A percentile compares a stretch with the other conserved stretches of the same genome.
phyloP scores from a whole-genome alignment of 2,329 filamentous ascomycete genomes.

The Aspergillus japonicus region DNA sequence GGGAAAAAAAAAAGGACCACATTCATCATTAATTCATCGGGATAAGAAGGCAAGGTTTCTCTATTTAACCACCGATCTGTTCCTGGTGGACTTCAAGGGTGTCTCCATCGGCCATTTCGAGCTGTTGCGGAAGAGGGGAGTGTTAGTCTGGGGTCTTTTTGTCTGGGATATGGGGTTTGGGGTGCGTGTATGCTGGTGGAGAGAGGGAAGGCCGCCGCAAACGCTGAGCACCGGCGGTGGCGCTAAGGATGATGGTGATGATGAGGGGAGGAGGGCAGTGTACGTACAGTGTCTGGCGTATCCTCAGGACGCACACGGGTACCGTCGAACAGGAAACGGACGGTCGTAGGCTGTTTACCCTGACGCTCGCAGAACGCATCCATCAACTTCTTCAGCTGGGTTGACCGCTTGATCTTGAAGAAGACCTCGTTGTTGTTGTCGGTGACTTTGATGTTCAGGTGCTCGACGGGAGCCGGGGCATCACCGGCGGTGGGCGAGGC shows the following conservation, averaged over 20 bases:
- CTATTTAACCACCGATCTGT: conserved; percentile 74
- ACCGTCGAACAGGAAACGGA: conserved; percentile 96
- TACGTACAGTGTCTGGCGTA: conserved; percentile 86
- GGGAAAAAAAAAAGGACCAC: background rate
- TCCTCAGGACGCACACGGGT: conserved; percentile 84
- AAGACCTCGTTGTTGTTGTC: conserved; percentile 99
- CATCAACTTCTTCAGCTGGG: conserved; percentile 96
- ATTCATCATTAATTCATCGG: conserved; percentile 6
- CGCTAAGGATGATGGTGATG: background rate
- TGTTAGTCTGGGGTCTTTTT: background rate
- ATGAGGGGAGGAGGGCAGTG: background rate
- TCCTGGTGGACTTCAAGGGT: conserved; percentile 97
- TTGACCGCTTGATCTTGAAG: conserved; percentile 99
- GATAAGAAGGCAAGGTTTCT: background rate
- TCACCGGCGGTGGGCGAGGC: conserved; percentile 11
- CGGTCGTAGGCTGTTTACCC: conserved; percentile 79
- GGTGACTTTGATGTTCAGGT: conserved; percentile 98
- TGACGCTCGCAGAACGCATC: conserved; percentile 95
- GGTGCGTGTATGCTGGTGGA: background rate
- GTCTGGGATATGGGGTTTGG: background rate
- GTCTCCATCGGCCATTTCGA: conserved; percentile 96
- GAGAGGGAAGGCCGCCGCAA: background rate
- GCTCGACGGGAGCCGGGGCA: conserved; percentile 60
- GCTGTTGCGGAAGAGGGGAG: conserved; percentile 51
- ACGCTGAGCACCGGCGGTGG: background rate